Conservation (phyloP, 2,329 filamentous ascomycete genomes). For the Clarireedia sp. region DNA sequence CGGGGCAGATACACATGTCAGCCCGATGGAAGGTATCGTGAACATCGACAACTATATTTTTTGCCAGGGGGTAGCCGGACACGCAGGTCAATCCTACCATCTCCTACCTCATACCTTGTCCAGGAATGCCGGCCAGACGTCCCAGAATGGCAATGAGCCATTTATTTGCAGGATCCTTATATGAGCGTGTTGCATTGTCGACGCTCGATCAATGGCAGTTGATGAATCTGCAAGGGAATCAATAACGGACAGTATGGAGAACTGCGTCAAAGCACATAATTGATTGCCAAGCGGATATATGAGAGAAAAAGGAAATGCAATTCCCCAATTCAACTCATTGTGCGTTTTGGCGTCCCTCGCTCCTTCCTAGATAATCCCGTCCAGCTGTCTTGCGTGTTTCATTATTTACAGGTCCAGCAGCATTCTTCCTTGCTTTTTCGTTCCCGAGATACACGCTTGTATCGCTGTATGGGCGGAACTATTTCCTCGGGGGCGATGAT, state of each 20-base stretch:
- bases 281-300: slow-evolving; percentile 1
- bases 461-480: not conserved
- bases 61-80: not conserved
- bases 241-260: not conserved
- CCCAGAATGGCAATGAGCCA: not conserved
- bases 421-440: not conserved
- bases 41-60: not conserved
- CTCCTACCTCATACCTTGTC: not conserved
- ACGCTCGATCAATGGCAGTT: not conserved
- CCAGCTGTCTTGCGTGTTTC: too few species aligned
- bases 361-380: slow-evolving; percentile 1
- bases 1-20: slow-evolving; percentile 1
- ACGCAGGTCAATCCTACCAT: not conserved
- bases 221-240: not conserved
- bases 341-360: not conserved
- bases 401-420: too few species aligned
- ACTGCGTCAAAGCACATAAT: not conserved
- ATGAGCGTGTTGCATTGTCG: not conserved
- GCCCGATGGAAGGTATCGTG: not conserved
- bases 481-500: not conserved
- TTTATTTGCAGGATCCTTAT: not conserved
- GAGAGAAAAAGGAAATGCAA: not conserved
- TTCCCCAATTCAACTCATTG: not conserved
- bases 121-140: not conserved
- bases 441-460: not conserved